Evolutionary conservation across 1,284 basidiomycete species (phyloP), one percentile per base, ranked within the genome.

Genomic region (Ceratobasidium sp.): DNA sequence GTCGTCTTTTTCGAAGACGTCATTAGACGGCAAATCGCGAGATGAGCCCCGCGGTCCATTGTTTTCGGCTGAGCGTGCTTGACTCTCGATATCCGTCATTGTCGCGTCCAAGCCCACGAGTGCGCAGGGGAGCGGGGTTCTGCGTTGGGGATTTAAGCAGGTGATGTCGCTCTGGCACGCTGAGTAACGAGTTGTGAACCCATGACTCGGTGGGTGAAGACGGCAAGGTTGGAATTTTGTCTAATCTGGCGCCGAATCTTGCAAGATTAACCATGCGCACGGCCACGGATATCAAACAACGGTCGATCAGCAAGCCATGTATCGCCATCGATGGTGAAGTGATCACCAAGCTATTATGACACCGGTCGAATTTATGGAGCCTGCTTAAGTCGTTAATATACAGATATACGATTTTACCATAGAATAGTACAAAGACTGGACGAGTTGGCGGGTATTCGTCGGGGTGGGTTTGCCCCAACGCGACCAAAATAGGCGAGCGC

Each of bases 1-100:
- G 18, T 71, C 69, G 13, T 71, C 69, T 42, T 40, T 53, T 58
- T 71, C 69, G 12, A 46, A 70, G 10, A 12, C 53, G 33, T 23
- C 67, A 23, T 20, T 23, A 20, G 63, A 20, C 18, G 42, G 23
- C 42, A 46, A 13, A 23, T n/a, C 63, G 12, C 18, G 51, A 23
- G 40, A 23, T 64, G n/a, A 20, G 44, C 26, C 42, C 44, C 63
- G 63, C 10, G 42, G 23, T 10, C 9, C 63, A 5, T 26, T n/a
- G 42, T 46, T n/a, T 42, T 64, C 40, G 63, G 20, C 63, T 23
- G 63, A 44, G 15, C 63, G 63, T n/a, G 63, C 23, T 64, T 46
- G 63, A 42, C 63, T 64, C 39, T 64, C 63, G 63, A 64, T 46
- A 12, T 64, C 63, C 40, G 42, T 44, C 20, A 44, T 64, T 2